Evolutionary conservation across 2,329 filamentous ascomycete species (phyloP).

Genomic region (Orbilia oligospora): DNA sequence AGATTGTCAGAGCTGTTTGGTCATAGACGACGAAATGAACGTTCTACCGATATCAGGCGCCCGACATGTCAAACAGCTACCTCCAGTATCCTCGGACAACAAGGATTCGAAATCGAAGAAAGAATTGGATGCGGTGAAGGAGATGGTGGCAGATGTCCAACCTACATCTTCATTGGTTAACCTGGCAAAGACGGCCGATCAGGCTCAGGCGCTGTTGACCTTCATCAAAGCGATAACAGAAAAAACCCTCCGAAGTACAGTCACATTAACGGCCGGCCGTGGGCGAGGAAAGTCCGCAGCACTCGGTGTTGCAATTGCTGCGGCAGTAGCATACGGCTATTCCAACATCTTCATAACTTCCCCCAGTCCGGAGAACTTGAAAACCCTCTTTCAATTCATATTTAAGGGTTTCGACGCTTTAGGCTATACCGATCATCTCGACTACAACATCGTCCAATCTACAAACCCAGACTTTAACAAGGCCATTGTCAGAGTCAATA

Average conservation of each 20-base stretch:
- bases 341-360: constrained; percentile 99
- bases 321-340: constrained; percentile 94
- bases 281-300: constrained; percentile 97
- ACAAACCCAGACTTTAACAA: constrained; percentile 99
- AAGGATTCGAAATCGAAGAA: constrained; percentile 76
- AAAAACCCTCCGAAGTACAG: constrained; percentile 93
- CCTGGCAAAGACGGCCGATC: constrained; percentile 90
- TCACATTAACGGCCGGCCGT: constrained; percentile 91
- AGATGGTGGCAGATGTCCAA: constrained; percentile 85
- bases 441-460: constrained; percentile 98
- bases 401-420: constrained; percentile 98
- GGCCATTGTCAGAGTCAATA: constrained; percentile 95
- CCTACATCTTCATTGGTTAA: constrained; percentile 87
- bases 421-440: constrained; percentile 92
- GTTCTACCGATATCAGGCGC: constrained; percentile 96
- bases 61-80: constrained; percentile 86
- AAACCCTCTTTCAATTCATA: constrained; percentile 97
- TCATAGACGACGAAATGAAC: constrained; percentile 97
- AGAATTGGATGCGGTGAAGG: constrained; percentile 89
- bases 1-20: constrained; percentile 93
- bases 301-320: constrained; percentile 91
- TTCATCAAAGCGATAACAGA: constrained; percentile 97
- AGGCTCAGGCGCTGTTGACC: constrained; percentile 95
- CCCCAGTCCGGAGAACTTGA: constrained; percentile 96
- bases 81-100: constrained; percentile 79